These are phyloP conservation scores for Rhexocercosporidium sp. DNA, from an alignment of 2,329 filamentous ascomycete species.

Conservation along the genomic window DNA sequence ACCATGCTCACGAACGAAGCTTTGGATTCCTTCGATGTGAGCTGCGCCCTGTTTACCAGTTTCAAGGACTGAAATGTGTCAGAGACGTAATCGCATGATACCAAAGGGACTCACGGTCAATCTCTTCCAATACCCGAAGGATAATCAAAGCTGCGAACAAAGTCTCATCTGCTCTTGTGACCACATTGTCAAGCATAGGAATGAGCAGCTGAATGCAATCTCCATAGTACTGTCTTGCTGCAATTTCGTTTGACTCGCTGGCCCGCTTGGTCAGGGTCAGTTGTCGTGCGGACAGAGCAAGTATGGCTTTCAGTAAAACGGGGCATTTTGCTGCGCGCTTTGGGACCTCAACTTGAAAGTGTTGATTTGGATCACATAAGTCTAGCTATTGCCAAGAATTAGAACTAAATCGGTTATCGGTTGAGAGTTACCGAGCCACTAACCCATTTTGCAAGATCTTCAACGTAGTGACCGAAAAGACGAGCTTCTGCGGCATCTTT, in stretches of 20 bases:
- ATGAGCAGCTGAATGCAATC: slow-evolving; percentile 57
- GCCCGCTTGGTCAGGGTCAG: slow-evolving; percentile 49
- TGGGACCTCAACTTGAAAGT: slow-evolving; percentile 60
- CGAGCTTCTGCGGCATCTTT: slow-evolving; percentile 29
- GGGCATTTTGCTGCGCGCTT: slow-evolving; percentile 55
- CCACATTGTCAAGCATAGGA: slow-evolving; percentile 50
- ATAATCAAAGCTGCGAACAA: slow-evolving; percentile 61
- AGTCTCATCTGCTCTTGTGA: slow-evolving; percentile 53
- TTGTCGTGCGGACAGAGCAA: slow-evolving; percentile 60
- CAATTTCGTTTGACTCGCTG: slow-evolving; percentile 52
- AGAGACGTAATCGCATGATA: neutral
- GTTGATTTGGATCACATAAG: slow-evolving; percentile 41
- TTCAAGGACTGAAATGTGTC: slow-evolving; percentile 21
- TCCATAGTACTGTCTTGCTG: slow-evolving; percentile 58
- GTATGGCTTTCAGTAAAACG: slow-evolving; percentile 60
- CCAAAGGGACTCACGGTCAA: slow-evolving; percentile 39
- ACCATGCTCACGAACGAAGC: slow-evolving; percentile 44
- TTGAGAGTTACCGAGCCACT: neutral
- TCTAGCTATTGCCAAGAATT: slow-evolving; percentile 26
- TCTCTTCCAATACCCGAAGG: slow-evolving; percentile 61
- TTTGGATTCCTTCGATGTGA: slow-evolving; percentile 39
- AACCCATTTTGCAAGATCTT: slow-evolving; percentile 37
- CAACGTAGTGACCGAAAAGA: slow-evolving; percentile 32
- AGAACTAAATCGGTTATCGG: neutral
- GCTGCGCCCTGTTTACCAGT: slow-evolving; percentile 27